Evolutionary conservation across 139 green algal genomes (phyloP), one percentile per base, ranked within the genome.

Genomic region (Auxenochlorella protothecoides): DNA sequence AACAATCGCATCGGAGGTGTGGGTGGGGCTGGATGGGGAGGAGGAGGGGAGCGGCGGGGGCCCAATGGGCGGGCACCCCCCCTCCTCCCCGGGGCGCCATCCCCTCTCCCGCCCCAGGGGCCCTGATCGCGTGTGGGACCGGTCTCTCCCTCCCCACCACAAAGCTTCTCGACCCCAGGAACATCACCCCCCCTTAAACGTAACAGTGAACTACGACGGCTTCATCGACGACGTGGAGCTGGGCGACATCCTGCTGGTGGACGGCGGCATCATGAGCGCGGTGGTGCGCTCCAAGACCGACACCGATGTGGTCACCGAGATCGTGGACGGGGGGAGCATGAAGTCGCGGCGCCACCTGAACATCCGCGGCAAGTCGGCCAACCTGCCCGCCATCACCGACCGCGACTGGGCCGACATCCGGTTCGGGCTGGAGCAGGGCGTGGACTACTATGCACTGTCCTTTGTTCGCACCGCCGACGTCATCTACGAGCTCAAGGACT

Each of bases 391-490:
- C 71, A 92, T 95, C 77, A 93, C 88, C 44, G 88, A 93, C 15
- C 81, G 84, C 65, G 89, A 94, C 78, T 92, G 87, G 89, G 77
- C 84, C 7, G 89, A 95, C 81, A 76, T 95, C 53, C 80, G 89
- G 77, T 85, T 85, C 68, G 84, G 82, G 13, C 59, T 89, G 5
- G 81, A 88, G 59, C 76, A 84, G 51, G 85, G 87, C 6, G 87
- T 93, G 5, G 89, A 94, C 78, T 92, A 87, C 77, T 91, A 87
- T 57, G 89, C 89, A 0, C 83, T 94, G n/a, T 90, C 83, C 5
- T 94, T 94, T 72, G 89, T 89, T 67, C 72, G 84, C 14, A 74
- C 83, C 15, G 88, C 82, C 7, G 75, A 84, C 15, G 84, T 89
- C 61, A 89, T 94, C 62, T 82, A 83, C 55, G 85, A 94, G 71